Evolutionary conservation across 345 rosid genomes (phyloP).

Genomic region (Odontarrhena argentea): DNA sequence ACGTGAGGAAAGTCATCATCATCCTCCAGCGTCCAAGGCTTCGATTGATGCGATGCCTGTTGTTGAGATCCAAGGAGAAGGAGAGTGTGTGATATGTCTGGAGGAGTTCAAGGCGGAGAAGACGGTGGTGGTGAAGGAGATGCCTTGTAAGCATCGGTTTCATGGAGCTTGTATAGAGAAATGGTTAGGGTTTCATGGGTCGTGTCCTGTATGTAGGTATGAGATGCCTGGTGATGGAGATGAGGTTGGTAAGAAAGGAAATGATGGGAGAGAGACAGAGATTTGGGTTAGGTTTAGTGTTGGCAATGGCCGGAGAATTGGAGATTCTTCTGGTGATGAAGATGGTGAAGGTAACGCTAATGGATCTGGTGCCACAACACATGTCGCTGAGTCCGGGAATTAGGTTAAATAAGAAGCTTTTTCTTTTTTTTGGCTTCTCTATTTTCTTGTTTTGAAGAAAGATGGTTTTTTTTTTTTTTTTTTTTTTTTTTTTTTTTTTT

Average conservation of each 20-base stretch:
- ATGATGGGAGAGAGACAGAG: slow-evolving; percentile 46
- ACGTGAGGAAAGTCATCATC: slow-evolving; percentile 56
- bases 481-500: neutral
- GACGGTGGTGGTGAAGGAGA: slow-evolving; percentile 55
- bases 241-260: slow-evolving; percentile 34
- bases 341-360: neutral
- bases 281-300: slow-evolving; percentile 63
- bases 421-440: neutral
- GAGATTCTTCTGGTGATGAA: slow-evolving; percentile 29
- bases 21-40: slow-evolving; percentile 77
- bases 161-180: slow-evolving; percentile 70
- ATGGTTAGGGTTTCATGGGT: slow-evolving; percentile 78
- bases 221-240: slow-evolving; percentile 74
- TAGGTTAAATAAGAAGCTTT: slow-evolving; percentile 8
- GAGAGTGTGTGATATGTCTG: slow-evolving; percentile 68
- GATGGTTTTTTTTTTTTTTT: neutral
- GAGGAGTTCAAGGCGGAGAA: slow-evolving; percentile 57
- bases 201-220: slow-evolving; percentile 85
- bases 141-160: slow-evolving; percentile 83
- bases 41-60: slow-evolving; percentile 65
- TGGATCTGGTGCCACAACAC: slow-evolving; percentile 4
- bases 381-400: slow-evolving; percentile 12
- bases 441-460: neutral
- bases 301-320: slow-evolving; percentile 40
- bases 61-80: slow-evolving; percentile 44